Base-by-base conservation (phyloP, 495 filamentous ascomycete species). In the Amorphotheca resinae region DNA sequence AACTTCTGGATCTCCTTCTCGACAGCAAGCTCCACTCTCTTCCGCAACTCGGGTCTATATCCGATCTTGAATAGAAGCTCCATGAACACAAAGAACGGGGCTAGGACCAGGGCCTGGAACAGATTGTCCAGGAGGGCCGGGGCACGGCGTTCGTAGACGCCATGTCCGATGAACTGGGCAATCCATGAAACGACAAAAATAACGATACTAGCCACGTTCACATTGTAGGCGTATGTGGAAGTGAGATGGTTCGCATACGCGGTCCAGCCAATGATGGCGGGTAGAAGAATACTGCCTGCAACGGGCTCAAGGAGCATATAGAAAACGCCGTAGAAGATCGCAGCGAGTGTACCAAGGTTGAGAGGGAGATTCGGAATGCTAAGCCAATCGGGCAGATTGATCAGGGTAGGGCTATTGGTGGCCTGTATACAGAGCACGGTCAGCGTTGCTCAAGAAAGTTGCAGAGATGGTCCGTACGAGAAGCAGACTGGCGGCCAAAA, bases 81-180 rank as follows among this genome's bases (percentile, higher is more conserved):
- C 58, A 98, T 80, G 84, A 89, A 98, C 22, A 96, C 87, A 55
- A 98, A 98, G 50, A 98, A 77, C n/a, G 91, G 91, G 0, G 91
- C 91, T n/a, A 96, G 70, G 46, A 98, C 80, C 41, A 95, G 56
- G 18, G 91, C 87, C 60, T 95, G 89, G 18, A 88, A 69, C 25
- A 95, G 61, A 55, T 95, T 96, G 61, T 95, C 89, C 49, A 95
- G 62, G 46, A 94, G 55, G 9, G 89, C 89, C 9, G 91, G 91
- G 1, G 88, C 85, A 31, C 89, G 69, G 18, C 83, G 77, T 63
- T 96, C 91, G 53, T 84, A 98, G 7, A 71, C 76, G 14, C 89
- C 89, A 55, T 98, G 91, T 32, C 91, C 91, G 31, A 95, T 47
- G 59, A 98, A 93, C 59, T 98, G 91, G 22, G 74, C 66, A 33